Evolutionary conservation across 2,329 filamentous ascomycete genomes (phyloP).

Genomic region (Botrytis sinoallii): DNA sequence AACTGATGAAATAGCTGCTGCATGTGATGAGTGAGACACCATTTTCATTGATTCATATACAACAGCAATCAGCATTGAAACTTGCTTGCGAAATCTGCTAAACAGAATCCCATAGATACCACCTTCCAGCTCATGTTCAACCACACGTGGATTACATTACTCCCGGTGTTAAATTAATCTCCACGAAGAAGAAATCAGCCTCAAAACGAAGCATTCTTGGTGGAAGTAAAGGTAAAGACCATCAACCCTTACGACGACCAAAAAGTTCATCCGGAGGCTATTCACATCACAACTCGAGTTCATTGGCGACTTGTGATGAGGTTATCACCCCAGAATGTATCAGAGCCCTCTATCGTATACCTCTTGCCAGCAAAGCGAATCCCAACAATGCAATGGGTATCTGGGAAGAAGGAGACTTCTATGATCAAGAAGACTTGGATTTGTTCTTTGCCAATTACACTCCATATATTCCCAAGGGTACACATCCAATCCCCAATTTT

Average conservation of each 20-base stretch:
- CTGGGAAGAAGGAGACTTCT: constrained; percentile 49
- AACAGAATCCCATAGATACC: constrained; percentile 31
- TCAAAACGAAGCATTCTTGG: constrained; percentile 13
- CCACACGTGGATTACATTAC: constrained; percentile 41
- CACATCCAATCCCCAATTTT: constrained; percentile 33
- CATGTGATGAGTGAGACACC: constrained; percentile 37
- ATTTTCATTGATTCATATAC: neutral
- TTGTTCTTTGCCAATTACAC: constrained; percentile 47
- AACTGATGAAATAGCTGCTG: constrained; percentile 33
- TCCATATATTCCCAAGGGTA: constrained; percentile 36
- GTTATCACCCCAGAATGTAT: constrained; percentile 57
- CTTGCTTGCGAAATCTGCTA: neutral
- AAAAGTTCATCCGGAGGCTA: neutral
- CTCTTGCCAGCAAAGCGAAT: constrained; percentile 39
- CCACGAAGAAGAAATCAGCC: constrained; percentile 40
- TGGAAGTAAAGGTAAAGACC: neutral
- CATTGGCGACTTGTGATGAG: constrained; percentile 44
- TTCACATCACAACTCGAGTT: constrained; percentile 12
- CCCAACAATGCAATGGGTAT: constrained; percentile 50
- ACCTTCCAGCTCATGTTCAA: constrained; percentile 42
- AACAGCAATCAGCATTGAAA: neutral
- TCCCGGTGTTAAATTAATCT: constrained; percentile 38
- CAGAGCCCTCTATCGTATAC: constrained; percentile 50
- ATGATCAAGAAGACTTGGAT: constrained; percentile 38
- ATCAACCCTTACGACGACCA: constrained; percentile 4